Conservation (phyloP, 2,329 filamentous ascomycete species). For the Aspergillus versicolor region DNA sequence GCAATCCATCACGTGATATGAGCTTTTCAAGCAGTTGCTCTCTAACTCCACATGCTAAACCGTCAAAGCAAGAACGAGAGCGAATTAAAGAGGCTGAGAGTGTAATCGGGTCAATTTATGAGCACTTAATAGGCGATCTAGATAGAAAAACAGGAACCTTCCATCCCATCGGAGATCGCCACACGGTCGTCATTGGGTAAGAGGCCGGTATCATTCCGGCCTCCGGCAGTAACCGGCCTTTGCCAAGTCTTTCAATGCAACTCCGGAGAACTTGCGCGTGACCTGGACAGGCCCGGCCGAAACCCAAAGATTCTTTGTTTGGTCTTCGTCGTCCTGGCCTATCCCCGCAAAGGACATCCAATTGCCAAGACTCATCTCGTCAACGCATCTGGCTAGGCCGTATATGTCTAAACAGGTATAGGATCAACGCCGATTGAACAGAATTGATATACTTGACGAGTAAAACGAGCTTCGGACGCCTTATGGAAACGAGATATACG, state of each 20-base stretch:
- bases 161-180: constrained; percentile 10
- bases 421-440: too few relatives aligned
- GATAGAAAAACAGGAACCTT: not conserved
- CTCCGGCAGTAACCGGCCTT: constrained; percentile 36
- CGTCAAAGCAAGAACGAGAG: not conserved
- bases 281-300: not conserved
- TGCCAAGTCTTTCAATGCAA: constrained; percentile 11
- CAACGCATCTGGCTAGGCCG: too few relatives aligned
- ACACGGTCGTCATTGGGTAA: constrained; percentile 26
- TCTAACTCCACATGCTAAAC: constrained; percentile 10
- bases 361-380: not conserved
- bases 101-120: not conserved
- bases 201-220: constrained; percentile 46
- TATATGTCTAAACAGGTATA: too few relatives aligned
- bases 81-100: not conserved
- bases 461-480: too few relatives aligned
- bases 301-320: not conserved
- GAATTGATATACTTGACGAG: too few relatives aligned
- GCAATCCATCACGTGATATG: constrained; percentile 27
- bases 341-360: not conserved
- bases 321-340: not conserved
- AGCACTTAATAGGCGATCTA: not conserved
- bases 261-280: not conserved
- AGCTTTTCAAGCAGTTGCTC: constrained; percentile 17
- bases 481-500: too few relatives aligned